Percentiles rank a stretch among this genome's conserved stretches.
Conservation (phyloP, 2,329 filamentous ascomycete genomes). For the Colletotrichum caudatum region DNA sequence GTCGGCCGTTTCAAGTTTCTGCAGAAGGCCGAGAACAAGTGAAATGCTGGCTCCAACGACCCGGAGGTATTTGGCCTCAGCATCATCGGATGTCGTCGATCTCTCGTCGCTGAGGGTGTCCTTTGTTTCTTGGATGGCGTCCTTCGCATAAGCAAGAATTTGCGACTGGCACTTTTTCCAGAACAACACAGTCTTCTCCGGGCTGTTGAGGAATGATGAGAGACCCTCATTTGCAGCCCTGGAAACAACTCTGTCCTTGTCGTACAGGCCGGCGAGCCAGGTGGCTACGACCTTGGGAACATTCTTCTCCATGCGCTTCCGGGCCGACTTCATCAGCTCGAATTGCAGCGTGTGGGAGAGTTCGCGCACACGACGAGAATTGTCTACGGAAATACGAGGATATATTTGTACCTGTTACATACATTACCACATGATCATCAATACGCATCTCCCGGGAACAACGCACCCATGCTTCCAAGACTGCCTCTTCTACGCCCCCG, state of each 20-base stretch:
- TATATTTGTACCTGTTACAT: slow-evolving; percentile 80
- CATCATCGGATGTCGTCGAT: slow-evolving; percentile 85
- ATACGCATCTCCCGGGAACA: slow-evolving; percentile 44
- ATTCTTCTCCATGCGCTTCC: slow-evolving; percentile 86
- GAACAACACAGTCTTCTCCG: slow-evolving; percentile 82
- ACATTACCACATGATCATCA: slow-evolving; percentile 53
- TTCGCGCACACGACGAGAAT: slow-evolving; percentile 87
- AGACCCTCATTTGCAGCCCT: slow-evolving; percentile 84
- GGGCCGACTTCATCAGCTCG: slow-evolving; percentile 70
- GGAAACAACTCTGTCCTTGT: slow-evolving; percentile 82
- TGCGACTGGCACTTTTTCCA: slow-evolving; percentile 85
- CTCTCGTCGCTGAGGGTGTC: slow-evolving; percentile 90
- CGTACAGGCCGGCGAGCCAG: slow-evolving; percentile 93
- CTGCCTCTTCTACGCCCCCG: slow-evolving; percentile 78
- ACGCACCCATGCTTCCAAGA: slow-evolving; percentile 91
- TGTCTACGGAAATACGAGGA: slow-evolving; percentile 90
- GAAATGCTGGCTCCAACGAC: slow-evolving; percentile 71
- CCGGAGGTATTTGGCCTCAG: slow-evolving; percentile 85
- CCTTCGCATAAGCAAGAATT: slow-evolving; percentile 84
- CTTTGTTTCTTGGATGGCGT: slow-evolving; percentile 83
- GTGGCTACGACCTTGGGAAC: slow-evolving; percentile 83
- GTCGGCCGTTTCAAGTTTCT: slow-evolving; percentile 62
- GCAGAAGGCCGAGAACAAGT: slow-evolving; percentile 65
- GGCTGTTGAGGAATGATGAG: slow-evolving; percentile 78
- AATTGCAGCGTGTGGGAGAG: slow-evolving; percentile 81